Evolutionary conservation across 2,329 filamentous ascomycete genomes (phyloP).

Genomic region (Fusarium armeniacum): DNA sequence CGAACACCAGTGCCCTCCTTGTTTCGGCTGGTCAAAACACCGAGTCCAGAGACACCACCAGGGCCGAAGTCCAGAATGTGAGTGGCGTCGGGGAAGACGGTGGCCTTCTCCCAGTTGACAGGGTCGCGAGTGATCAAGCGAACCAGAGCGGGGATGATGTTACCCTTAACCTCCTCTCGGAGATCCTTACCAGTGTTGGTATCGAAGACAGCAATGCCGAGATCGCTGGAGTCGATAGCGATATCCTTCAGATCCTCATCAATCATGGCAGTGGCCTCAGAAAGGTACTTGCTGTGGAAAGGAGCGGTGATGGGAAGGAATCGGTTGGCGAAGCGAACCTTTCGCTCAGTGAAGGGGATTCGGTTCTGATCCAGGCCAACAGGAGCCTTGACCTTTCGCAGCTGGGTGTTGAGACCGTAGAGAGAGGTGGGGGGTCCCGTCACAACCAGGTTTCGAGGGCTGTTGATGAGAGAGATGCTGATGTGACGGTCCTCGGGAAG

Average conservation of each 20-base stretch:
- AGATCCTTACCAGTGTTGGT: conserved; percentile 91
- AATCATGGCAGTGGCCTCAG: conserved; percentile 84
- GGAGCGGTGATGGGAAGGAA: conserved; percentile 98
- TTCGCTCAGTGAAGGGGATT: conserved; percentile 94
- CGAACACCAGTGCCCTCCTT: conserved; percentile 98
- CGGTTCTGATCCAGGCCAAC: conserved; percentile 97
- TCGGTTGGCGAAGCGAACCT: conserved; percentile 95
- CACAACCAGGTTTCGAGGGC: conserved; percentile 95
- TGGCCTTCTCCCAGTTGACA: conserved; percentile 97
- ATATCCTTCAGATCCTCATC: conserved; percentile 89
- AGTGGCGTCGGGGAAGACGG: conserved; percentile 88
- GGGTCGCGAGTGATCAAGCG: conserved; percentile 95
- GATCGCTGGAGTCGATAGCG: conserved; percentile 76
- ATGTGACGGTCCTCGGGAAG: conserved; percentile 93
- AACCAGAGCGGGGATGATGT: conserved; percentile 87
- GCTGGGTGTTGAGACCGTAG: conserved; percentile 93
- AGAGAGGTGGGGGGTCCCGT: conserved; percentile 96
- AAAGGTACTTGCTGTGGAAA: conserved; percentile 96
- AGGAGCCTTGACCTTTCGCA: conserved; percentile 96
- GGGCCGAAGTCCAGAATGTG: conserved; percentile 98
- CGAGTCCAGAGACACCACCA: conserved; percentile 95
- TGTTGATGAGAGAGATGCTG: conserved; percentile 95
- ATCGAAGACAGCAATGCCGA: conserved; percentile 90
- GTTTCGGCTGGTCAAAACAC: conserved; percentile 96
- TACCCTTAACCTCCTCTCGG: conserved; percentile 75